phyloP scores from a whole-genome alignment of 371 early-diverging fungal species.

The Gilbertella persicaria region DNA sequence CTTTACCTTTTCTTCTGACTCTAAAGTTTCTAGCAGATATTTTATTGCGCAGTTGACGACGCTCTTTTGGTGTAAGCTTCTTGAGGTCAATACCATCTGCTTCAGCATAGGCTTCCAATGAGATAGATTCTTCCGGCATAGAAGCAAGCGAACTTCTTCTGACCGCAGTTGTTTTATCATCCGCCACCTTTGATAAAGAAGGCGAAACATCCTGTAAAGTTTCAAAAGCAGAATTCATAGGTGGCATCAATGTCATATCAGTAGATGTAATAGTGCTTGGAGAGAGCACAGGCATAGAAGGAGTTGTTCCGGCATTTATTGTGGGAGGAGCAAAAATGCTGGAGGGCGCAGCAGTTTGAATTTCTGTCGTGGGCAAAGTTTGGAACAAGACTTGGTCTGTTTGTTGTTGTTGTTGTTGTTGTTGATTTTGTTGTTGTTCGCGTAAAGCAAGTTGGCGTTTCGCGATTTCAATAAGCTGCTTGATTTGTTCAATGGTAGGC shows the following conservation, averaged over 20 bases:
- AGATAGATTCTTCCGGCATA: constrained; percentile 19
- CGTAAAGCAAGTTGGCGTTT: constrained; percentile 38
- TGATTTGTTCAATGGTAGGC: constrained; percentile 48
- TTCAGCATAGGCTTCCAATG: constrained; percentile 33
- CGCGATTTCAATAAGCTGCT: constrained; percentile 46
- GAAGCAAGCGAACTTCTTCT: constrained; percentile 16
- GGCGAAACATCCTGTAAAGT: not conserved
- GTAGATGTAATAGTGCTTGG: constrained; percentile 3
- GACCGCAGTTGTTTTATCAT: not conserved
- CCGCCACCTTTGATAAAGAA: not conserved
- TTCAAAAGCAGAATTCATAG: not conserved
- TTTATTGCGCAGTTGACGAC: constrained; percentile 86
- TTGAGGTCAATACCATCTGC: constrained; percentile 51
- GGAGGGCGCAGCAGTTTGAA: constrained; percentile 24
- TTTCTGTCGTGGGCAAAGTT: constrained; percentile 1
- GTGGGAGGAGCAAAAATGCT: constrained; percentile 22
- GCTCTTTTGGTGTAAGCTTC: constrained; percentile 76
- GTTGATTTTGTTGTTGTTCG: constrained; percentile 23
- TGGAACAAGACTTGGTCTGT: constrained; percentile 3
- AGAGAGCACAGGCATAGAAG: constrained; percentile 6
- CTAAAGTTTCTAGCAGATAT: constrained; percentile 89
- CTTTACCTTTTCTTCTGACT: constrained; percentile 81
- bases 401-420: constrained; percentile 9
- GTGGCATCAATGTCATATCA: constrained; percentile 1
- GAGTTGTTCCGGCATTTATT: constrained; percentile 2